These are phyloP conservation scores for Margaritispora aquatica DNA, from an alignment of 495 filamentous ascomycete genomes.

Conservation along the genomic window DNA sequence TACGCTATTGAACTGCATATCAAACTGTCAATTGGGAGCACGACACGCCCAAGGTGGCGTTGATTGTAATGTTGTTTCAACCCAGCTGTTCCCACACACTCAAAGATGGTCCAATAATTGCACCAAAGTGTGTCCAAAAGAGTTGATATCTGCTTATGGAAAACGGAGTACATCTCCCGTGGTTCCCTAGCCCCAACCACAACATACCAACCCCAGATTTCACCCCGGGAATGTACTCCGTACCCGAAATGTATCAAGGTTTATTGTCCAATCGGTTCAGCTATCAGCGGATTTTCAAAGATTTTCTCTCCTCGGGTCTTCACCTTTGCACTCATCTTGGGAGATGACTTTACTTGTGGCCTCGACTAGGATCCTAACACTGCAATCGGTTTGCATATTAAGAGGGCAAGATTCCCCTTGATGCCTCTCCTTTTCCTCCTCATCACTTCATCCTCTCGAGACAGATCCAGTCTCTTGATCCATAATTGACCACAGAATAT, in stretches of 20 bases:
- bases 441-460: conserved; percentile 1
- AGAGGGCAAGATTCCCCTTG: conserved; percentile 1
- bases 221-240: conserved; percentile 3
- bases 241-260: conserved; percentile 3
- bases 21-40: background rate
- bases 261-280: conserved; percentile 2
- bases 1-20: background rate
- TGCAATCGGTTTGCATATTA: background rate
- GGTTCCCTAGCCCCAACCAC: background rate
- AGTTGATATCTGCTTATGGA: background rate
- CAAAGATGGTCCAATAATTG: background rate
- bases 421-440: background rate
- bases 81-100: background rate
- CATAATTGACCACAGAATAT: background rate
- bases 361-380: background rate
- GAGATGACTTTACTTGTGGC: background rate
- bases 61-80: background rate
- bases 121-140: background rate
- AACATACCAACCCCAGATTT: conserved; percentile 10
- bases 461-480: background rate
- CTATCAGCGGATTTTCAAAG: background rate
- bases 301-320: conserved; percentile 2
- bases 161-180: background rate
- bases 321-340: conserved; percentile 6
- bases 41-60: background rate